Evolutionary conservation across 768 basidiomycete genomes (phyloP).

Genomic region (Paxillus involutus): DNA sequence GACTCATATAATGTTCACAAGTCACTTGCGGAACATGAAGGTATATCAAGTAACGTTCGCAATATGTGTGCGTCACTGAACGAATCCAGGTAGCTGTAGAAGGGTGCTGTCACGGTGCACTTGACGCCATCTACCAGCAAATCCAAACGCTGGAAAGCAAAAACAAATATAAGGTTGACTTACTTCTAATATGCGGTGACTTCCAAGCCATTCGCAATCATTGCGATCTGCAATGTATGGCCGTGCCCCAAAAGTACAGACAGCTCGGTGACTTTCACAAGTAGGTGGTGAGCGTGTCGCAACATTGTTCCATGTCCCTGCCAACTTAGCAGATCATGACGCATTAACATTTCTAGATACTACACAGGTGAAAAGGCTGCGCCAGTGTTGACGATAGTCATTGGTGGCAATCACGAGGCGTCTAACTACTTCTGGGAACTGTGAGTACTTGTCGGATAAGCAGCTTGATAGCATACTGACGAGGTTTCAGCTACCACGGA

Average conservation of each 20-base stretch:
- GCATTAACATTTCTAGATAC: constrained; percentile 51
- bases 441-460: constrained; percentile 43
- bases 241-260: constrained; percentile 88
- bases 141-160: constrained; percentile 60
- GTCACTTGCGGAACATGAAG: constrained; percentile 21
- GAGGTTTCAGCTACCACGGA: constrained; percentile 74
- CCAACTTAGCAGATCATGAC: neutral
- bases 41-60: constrained; percentile 3
- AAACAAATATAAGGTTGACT: constrained; percentile 70
- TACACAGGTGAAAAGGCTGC: constrained; percentile 83
- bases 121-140: constrained; percentile 83
- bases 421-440: constrained; percentile 97
- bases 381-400: constrained; percentile 87
- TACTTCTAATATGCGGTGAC: constrained; percentile 93
- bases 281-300: constrained; percentile 34
- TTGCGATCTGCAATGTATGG: constrained; percentile 85
- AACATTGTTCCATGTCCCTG: neutral
- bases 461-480: constrained; percentile 1
- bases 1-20: neutral
- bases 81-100: constrained; percentile 76
- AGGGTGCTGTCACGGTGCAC: constrained; percentile 93
- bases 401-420: constrained; percentile 98
- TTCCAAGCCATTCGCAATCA: constrained; percentile 91
- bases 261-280: constrained; percentile 82
- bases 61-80: constrained; percentile 1